Percentiles rank a stretch among this genome's conserved stretches.
phyloP scores from a whole-genome alignment of 2,329 filamentous ascomycete species.

The Penicillium brasilianum region DNA sequence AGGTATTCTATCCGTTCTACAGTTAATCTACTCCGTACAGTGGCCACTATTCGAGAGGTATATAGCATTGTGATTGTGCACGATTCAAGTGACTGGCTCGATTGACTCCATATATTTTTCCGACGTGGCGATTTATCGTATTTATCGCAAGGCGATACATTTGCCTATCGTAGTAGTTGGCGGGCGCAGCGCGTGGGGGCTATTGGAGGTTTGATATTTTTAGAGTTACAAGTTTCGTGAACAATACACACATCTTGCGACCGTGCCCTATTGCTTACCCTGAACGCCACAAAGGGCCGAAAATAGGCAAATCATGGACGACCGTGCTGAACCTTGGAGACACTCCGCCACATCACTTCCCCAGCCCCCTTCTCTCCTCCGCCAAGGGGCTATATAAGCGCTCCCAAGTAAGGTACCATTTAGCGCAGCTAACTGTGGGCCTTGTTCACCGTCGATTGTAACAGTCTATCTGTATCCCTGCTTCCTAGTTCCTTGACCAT shows the following conservation, averaged over 20 bases:
- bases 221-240: neutral
- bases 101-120: no score
- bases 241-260: neutral
- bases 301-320: neutral
- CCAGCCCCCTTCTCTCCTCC: neutral
- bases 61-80: no score
- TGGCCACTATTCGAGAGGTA: no score
- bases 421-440: neutral
- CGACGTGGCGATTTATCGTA: no score
- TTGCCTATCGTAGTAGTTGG: neutral
- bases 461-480: neutral
- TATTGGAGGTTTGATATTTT: neutral
- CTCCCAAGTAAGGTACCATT: neutral
- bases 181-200: neutral
- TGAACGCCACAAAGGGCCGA: neutral
- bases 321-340: neutral
- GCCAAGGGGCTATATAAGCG: conserved; percentile 3
- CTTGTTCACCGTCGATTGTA: neutral
- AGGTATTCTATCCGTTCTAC: neutral
- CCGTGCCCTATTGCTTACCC: neutral
- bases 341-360: neutral
- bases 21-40: neutral
- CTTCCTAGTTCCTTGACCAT: neutral
- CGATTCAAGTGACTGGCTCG: no score
- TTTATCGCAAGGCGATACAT: neutral